A percentile compares a stretch with the other conserved stretches of the same genome.
These are phyloP conservation scores for Wallacemonas sp. DNA, from an alignment of 208 protist species.

Conservation along the genomic window DNA sequence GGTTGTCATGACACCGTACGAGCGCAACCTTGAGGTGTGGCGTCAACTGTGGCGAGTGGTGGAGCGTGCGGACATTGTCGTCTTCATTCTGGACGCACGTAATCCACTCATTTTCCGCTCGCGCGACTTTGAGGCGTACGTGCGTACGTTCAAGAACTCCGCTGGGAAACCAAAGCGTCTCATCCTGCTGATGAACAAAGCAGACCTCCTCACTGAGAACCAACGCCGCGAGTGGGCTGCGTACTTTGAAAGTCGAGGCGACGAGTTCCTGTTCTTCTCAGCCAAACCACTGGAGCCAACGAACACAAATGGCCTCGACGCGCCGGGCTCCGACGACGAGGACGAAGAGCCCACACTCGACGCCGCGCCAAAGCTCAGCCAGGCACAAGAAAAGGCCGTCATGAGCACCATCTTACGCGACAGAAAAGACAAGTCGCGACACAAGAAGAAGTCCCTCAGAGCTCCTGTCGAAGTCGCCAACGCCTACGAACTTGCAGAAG, in stretches of 20 bases:
- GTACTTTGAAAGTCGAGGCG: slow-evolving; percentile 87
- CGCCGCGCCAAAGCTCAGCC: slow-evolving; percentile 24
- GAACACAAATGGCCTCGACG: slow-evolving; percentile 31
- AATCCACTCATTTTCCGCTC: slow-evolving; percentile 98
- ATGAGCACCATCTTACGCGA: slow-evolving; percentile 35
- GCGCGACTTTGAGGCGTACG: slow-evolving; percentile 82
- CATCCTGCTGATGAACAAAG: slow-evolving; percentile 98
- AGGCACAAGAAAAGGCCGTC: slow-evolving; percentile 38
- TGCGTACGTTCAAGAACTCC: slow-evolving; percentile 80
- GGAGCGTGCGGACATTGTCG: slow-evolving; percentile 94
- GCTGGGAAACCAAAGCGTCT: slow-evolving; percentile 68
- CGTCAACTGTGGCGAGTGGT: slow-evolving; percentile 98
- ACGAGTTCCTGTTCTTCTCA: slow-evolving; percentile 94
- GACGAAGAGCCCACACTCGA: slow-evolving; percentile 14
- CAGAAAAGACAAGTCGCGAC: slow-evolving; percentile 64
- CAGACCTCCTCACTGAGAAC: slow-evolving; percentile 95
- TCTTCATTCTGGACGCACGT: slow-evolving; percentile 95
- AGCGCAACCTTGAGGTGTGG: slow-evolving; percentile 99
- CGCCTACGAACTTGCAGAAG: slow-evolving; percentile 69
- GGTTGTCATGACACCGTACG: slow-evolving; percentile 97
- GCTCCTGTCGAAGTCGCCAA: slow-evolving; percentile 76
- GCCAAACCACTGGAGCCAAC: slow-evolving; percentile 45
- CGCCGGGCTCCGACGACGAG: slow-evolving; percentile 21
- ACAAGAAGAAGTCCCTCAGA: slow-evolving; percentile 76
- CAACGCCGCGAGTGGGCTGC: slow-evolving; percentile 93